Percentiles rank a stretch among this genome's conserved stretches.
phyloP scores from a whole-genome alignment of 768 basidiomycete species.

The Russula lepida region DNA sequence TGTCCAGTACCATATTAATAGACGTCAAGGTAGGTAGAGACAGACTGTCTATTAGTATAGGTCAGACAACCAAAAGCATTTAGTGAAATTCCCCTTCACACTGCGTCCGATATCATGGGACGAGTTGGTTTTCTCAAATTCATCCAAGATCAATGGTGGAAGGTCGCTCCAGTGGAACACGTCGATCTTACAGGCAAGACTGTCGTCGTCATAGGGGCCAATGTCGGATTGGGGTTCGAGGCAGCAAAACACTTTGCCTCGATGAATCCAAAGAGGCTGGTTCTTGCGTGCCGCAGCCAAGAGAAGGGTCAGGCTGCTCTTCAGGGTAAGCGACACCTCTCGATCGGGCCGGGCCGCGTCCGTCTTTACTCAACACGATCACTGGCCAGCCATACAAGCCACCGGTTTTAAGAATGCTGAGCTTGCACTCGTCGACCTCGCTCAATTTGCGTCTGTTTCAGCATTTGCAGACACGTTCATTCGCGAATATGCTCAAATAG shows the following conservation, averaged over 20 bases:
- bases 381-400: constrained; percentile 13
- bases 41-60: too few relatives aligned
- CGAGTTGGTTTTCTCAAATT: not conserved
- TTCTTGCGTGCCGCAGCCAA: constrained; percentile 15
- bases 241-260: constrained; percentile 14
- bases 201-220: constrained; percentile 19
- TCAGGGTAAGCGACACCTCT: constrained; percentile 6
- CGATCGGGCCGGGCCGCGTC: too few relatives aligned
- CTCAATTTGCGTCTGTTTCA: constrained; percentile 23
- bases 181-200: constrained; percentile 19
- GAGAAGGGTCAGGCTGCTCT: constrained; percentile 14
- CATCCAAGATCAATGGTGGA: constrained; percentile 4
- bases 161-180: constrained; percentile 1
- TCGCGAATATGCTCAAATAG: constrained; percentile 23
- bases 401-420: constrained; percentile 12
- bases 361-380: not conserved
- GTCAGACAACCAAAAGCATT: too few relatives aligned
- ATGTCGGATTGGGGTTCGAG: constrained; percentile 19
- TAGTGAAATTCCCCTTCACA: too few relatives aligned
- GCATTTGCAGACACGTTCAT: constrained; percentile 23
- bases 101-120: constrained; percentile 5
- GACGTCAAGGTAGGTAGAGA: too few relatives aligned
- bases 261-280: constrained; percentile 16
- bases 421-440: constrained; percentile 24
- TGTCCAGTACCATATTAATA: too few relatives aligned